These are phyloP conservation scores for Citrus cavaleriei DNA, from an alignment of 345 rosid genomes.

Conservation along the genomic window DNA sequence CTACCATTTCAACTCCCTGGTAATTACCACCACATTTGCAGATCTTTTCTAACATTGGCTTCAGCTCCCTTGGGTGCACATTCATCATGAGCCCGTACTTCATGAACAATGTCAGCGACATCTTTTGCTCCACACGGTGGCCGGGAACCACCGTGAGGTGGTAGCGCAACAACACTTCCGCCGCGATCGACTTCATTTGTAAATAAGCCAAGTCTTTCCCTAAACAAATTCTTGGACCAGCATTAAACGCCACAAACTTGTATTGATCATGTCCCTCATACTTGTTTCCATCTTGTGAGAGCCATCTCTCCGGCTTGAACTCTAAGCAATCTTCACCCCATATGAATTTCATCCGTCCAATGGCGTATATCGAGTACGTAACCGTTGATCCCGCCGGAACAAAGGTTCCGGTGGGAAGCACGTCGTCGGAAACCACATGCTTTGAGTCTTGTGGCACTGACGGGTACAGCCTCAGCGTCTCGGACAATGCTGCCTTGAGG, in stretches of 20 bases:
- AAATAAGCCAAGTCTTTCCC: slow-evolving; percentile 68
- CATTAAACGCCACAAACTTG: slow-evolving; percentile 65
- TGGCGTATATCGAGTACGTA: slow-evolving; percentile 64
- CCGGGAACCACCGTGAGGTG: slow-evolving; percentile 42
- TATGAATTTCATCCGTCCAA: slow-evolving; percentile 57
- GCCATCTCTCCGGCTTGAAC: slow-evolving; percentile 68
- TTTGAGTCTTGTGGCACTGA: slow-evolving; percentile 80
- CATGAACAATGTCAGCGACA: slow-evolving; percentile 79
- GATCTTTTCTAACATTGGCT: slow-evolving; percentile 19
- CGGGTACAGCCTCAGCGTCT: slow-evolving; percentile 69
- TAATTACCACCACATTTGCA: background rate
- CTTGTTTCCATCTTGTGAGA: slow-evolving; percentile 32
- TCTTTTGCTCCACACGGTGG: slow-evolving; percentile 78
- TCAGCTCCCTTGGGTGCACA: slow-evolving; percentile 48
- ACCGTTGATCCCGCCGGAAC: slow-evolving; percentile 67
- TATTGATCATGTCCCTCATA: slow-evolving; percentile 35
- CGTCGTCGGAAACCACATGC: slow-evolving; percentile 52
- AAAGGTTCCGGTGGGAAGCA: slow-evolving; percentile 55
- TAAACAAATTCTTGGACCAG: slow-evolving; percentile 70
- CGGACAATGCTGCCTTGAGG: slow-evolving; percentile 69
- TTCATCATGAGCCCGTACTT: slow-evolving; percentile 54
- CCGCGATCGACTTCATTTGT: slow-evolving; percentile 76
- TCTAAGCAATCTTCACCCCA: slow-evolving; percentile 75
- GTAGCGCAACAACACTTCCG: slow-evolving; percentile 59
- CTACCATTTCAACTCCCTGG: background rate